A percentile compares a stretch with the other conserved stretches of the same genome.
Conservation (phyloP, 1,139 yeast genomes). For the Yarrowia galli region DNA sequence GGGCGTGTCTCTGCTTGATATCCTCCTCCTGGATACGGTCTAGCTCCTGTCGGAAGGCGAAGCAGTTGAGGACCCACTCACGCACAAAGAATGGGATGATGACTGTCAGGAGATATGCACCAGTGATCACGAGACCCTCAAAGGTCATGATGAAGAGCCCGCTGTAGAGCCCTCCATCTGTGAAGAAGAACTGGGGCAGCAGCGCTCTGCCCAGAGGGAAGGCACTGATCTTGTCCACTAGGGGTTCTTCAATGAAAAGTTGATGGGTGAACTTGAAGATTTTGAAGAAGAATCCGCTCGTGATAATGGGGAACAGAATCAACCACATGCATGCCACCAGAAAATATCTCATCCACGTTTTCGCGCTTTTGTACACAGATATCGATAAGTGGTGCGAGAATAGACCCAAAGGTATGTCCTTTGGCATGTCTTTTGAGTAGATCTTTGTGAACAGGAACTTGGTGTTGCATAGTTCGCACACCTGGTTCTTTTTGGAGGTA, state of each 20-base stretch:
- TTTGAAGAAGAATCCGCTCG: slow-evolving; percentile 27
- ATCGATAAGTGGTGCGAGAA: slow-evolving; percentile 46
- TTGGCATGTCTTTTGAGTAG: slow-evolving; percentile 75
- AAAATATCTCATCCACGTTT: slow-evolving; percentile 41
- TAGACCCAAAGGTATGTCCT: slow-evolving; percentile 61
- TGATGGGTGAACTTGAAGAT: slow-evolving; percentile 14
- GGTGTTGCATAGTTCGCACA: slow-evolving; percentile 90
- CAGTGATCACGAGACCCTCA: slow-evolving; percentile 49
- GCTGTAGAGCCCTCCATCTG: not conserved
- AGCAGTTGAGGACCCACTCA: slow-evolving; percentile 52
- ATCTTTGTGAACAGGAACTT: slow-evolving; percentile 76
- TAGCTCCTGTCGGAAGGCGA: slow-evolving; percentile 42
- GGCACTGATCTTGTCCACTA: slow-evolving; percentile 4
- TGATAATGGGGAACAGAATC: slow-evolving; percentile 43
- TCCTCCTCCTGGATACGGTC: slow-evolving; percentile 36
- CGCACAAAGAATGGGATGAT: slow-evolving; percentile 50
- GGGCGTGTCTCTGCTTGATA: slow-evolving; percentile 10
- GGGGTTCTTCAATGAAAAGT: slow-evolving; percentile 27
- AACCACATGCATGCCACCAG: slow-evolving; percentile 45
- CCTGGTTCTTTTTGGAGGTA: slow-evolving; percentile 61
- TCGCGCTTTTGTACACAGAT: slow-evolving; percentile 41
- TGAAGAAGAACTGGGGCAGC: not conserved
- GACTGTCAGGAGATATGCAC: slow-evolving; percentile 45
- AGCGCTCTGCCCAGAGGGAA: slow-evolving; percentile 4
- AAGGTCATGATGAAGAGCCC: slow-evolving; percentile 43